Evolutionary conservation across 2,329 filamentous ascomycete genomes (phyloP).

Genomic region (Phialemonium atrogriseum): DNA sequence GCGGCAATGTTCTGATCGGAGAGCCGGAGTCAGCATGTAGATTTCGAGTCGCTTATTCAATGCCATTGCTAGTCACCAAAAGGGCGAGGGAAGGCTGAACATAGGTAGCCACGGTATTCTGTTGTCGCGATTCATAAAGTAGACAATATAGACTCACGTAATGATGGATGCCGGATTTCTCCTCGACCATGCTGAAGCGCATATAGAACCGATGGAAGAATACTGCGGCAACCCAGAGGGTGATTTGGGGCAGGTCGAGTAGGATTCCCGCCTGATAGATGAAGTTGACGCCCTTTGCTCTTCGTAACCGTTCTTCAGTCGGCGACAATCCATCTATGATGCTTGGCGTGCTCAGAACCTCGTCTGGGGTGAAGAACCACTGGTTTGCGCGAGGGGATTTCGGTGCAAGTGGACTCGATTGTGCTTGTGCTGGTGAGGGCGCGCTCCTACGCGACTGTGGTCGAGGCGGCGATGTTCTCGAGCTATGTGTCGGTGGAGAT

Average conservation of each 20-base stretch:
- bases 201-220: conserved; percentile 97
- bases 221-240: conserved; percentile 82
- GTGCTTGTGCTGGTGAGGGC: conserved; percentile 32
- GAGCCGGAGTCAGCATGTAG: conserved; percentile 5
- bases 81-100: too few species aligned
- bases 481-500: conserved; percentile 49
- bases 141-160: conserved; percentile 55
- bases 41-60: too few species aligned
- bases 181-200: conserved; percentile 71
- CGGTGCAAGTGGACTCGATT: conserved; percentile 28
- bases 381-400: conserved; percentile 43
- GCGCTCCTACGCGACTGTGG: conserved; percentile 33
- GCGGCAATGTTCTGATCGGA: conserved; percentile 66
- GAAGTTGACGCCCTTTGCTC: conserved; percentile 92
- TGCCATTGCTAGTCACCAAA: too few species aligned
- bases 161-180: conserved; percentile 74
- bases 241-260: conserved; percentile 85
- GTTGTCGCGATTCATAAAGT: too few species aligned
- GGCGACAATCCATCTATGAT: conserved; percentile 72
- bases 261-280: conserved; percentile 91
- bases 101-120: too few species aligned
- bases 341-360: conserved; percentile 75
- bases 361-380: conserved; percentile 84
- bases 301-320: conserved; percentile 68
- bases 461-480: conserved; percentile 46